These are phyloP conservation scores for Metarhizium humberi DNA, from an alignment of 2,329 filamentous ascomycete genomes.

Conservation along the genomic window DNA sequence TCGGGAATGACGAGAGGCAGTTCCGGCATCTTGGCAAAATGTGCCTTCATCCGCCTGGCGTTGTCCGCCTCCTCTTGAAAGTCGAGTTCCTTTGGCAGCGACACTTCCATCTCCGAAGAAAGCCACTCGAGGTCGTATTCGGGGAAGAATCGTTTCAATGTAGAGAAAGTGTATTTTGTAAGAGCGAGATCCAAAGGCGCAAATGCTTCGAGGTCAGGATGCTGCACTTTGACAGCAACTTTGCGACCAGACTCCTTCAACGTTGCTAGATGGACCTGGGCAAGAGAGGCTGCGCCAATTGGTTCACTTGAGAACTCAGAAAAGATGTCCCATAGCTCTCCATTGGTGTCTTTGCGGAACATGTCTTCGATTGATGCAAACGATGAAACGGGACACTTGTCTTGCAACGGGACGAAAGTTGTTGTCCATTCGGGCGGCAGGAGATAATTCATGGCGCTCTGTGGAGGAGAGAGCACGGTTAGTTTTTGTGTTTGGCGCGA, in stretches of 20 bases:
- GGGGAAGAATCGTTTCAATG: conserved; percentile 86
- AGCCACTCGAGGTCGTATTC: conserved; percentile 98
- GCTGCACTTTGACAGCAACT: conserved; percentile 95
- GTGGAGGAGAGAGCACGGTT: neutral
- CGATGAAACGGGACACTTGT: conserved; percentile 88
- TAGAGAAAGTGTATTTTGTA: conserved; percentile 82
- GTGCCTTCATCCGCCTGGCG: conserved; percentile 65
- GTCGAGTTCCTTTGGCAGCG: conserved; percentile 83
- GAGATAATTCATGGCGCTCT: conserved; percentile 92
- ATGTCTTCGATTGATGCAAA: conserved; percentile 78
- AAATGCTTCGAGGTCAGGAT: conserved; percentile 84
- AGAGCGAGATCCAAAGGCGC: conserved; percentile 77
- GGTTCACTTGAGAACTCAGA: conserved; percentile 72
- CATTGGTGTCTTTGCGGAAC: conserved; percentile 76
- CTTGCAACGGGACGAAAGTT: conserved; percentile 92
- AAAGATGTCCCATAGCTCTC: conserved; percentile 72
- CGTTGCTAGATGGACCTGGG: conserved; percentile 85
- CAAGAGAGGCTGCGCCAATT: conserved; percentile 86
- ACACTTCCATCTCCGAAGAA: conserved; percentile 84
- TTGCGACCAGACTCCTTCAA: conserved; percentile 73
- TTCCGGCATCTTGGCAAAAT: conserved; percentile 66
- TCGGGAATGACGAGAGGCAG: conserved; percentile 82
- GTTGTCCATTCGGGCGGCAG: conserved; percentile 87
- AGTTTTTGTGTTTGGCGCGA: neutral
- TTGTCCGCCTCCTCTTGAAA: conserved; percentile 82